A percentile compares a stretch with the other conserved stretches of the same genome.
These are phyloP conservation scores for Pyricularia sp. DNA, from an alignment of 2,329 filamentous ascomycete genomes.

Conservation along the genomic window DNA sequence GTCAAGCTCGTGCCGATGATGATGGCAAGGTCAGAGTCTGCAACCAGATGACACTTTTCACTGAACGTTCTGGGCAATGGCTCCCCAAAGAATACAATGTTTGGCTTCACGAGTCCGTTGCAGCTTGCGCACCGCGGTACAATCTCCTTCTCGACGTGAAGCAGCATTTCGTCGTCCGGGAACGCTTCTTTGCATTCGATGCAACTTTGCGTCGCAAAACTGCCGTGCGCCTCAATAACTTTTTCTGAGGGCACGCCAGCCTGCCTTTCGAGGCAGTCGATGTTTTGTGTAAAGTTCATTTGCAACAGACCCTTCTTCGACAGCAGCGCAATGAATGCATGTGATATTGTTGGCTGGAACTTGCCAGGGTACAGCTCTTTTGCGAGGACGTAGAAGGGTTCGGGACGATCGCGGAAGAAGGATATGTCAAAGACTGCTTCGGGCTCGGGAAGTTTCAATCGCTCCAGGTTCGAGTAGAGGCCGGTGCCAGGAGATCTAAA, in stretches of 20 bases:
- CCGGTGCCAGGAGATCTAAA: constrained; percentile 89
- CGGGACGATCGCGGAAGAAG: constrained; percentile 74
- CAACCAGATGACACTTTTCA: constrained; percentile 36
- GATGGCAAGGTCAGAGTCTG: constrained; percentile 61
- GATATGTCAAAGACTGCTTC: constrained; percentile 90
- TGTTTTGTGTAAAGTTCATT: constrained; percentile 94
- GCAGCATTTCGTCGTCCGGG: constrained; percentile 60
- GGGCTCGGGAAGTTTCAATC: constrained; percentile 73
- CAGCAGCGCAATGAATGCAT: constrained; percentile 76
- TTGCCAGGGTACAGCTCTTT: constrained; percentile 86
- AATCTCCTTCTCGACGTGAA: constrained; percentile 49
- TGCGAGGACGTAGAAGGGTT: constrained; percentile 84
- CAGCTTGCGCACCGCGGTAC: constrained; percentile 64
- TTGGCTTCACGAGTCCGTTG: constrained; percentile 81
- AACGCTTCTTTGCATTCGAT: constrained; percentile 70
- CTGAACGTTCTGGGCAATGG: constrained; percentile 73
- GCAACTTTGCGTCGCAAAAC: constrained; percentile 79
- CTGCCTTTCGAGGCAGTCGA: constrained; percentile 82
- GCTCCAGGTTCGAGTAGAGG: constrained; percentile 81
- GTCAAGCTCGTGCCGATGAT: constrained; percentile 79
- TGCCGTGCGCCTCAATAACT: constrained; percentile 89
- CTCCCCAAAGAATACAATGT: constrained; percentile 97
- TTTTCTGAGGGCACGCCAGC: constrained; percentile 71
- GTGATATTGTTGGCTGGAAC: constrained; percentile 77
- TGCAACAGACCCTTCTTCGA: constrained; percentile 64